Evolutionary conservation across 2,329 filamentous ascomycete genomes (phyloP), one percentile per base, ranked within the genome.

Genomic region (Microdochium paspali): DNA sequence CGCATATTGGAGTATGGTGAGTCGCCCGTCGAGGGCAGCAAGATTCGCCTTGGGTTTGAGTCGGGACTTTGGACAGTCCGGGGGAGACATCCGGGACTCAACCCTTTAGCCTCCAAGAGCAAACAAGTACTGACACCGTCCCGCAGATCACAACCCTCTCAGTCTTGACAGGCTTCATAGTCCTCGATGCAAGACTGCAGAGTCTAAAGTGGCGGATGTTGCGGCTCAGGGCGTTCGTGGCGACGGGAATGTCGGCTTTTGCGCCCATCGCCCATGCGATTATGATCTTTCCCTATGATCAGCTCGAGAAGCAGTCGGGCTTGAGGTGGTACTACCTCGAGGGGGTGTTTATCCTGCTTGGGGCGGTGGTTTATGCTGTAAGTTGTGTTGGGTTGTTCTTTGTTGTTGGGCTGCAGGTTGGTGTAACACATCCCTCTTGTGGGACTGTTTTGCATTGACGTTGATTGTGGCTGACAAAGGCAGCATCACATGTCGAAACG

Each of bases 281-380:
- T 24, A 44, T 54, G 18, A 58, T 66, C 40, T 68, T 67, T 42
- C 63, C 66, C 1, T 65, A 67, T 44, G 47, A 54, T 3, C 61
- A 69, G 53, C 62, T 70, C 50, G 53, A 58, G 44, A 60, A 61
- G 52, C 66, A 70, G 49, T 62, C 66, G 3, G 67, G 68, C 2
- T 52, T 71, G 46, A 60, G 62, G 18, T 71, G 65, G 40, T 70
- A 69, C 47, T 56, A 67, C 25, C 53, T 63, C 2, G 69, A 71
- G 45, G 68, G 66, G 1, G 56, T 50, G 0, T 24, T 65, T 1
- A 58, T 67, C 44, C 51, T 69, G 46, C 50, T 66, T 15, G 69
- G 68, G 1, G 65, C 65, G 13, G 48, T 59, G 7, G 57, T 69
- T 12, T 69, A 70, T 48, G 64, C 58, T 44, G 67, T 69, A 56